phyloP scores from a whole-genome alignment of 805 yeast species.

The Kodamaea laetipori region DNA sequence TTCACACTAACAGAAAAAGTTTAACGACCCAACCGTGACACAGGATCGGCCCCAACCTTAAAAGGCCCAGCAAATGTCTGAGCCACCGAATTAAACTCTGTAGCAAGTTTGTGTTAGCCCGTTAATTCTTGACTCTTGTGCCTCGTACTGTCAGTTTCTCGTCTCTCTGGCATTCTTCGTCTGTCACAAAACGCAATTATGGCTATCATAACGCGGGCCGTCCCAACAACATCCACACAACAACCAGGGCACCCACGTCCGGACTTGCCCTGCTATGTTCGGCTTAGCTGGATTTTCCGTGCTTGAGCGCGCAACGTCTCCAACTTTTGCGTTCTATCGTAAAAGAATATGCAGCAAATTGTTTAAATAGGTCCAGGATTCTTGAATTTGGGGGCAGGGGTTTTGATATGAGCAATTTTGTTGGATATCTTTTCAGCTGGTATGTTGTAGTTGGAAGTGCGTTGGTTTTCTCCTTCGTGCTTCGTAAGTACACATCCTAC shows the following conservation, averaged over 20 bases:
- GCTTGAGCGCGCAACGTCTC: neutral
- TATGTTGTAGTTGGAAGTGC: neutral
- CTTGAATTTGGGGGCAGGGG: neutral
- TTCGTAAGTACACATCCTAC: neutral
- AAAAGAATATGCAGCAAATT: neutral
- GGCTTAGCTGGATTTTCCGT: conserved; percentile 2
- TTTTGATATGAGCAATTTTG: neutral
- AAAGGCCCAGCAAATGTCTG: too few relatives aligned
- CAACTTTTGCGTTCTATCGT: neutral
- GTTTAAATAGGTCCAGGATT: conserved; percentile 1
- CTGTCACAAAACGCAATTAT: too few relatives aligned
- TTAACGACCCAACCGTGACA: too few relatives aligned
- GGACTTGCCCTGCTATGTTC: neutral
- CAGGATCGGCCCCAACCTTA: too few relatives aligned
- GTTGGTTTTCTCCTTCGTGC: neutral
- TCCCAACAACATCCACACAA: too few relatives aligned
- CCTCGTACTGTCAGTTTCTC: neutral
- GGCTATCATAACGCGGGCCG: too few relatives aligned
- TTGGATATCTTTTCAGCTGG: conserved; percentile 1
- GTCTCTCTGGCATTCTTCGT: too few relatives aligned
- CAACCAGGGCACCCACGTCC: too few relatives aligned
- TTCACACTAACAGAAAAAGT: too few relatives aligned
- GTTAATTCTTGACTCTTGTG: neutral
- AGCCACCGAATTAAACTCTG: too few relatives aligned
- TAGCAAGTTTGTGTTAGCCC: too few relatives aligned